A percentile compares a stretch with the other conserved stretches of the same genome.
phyloP scores from a whole-genome alignment of 768 basidiomycete genomes.

The Xerocomellus amylosporus region DNA sequence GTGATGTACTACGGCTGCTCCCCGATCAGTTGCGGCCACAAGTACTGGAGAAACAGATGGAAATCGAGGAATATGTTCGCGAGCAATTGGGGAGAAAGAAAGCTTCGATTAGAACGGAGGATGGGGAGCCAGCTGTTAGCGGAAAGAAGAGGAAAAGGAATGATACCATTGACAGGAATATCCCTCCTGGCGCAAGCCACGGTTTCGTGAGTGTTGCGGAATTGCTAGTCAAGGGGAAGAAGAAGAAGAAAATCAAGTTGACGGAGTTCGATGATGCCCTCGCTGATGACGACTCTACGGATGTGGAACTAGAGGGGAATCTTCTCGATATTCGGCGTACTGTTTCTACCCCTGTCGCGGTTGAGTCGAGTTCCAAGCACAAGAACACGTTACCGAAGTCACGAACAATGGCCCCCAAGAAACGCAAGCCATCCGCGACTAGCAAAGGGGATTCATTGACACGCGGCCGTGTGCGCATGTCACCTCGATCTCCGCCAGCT shows the following conservation, averaged over 20 bases:
- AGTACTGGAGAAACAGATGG: slow-evolving; percentile 78
- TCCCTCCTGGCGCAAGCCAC: slow-evolving; percentile 66
- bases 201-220: slow-evolving; percentile 72
- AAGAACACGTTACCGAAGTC: slow-evolving; percentile 45
- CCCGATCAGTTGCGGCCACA: slow-evolving; percentile 75
- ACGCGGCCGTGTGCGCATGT: slow-evolving; percentile 33
- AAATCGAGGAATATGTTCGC: slow-evolving; percentile 70
- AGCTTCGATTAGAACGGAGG: slow-evolving; percentile 18
- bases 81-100: slow-evolving; percentile 42
- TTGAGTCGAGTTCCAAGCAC: slow-evolving; percentile 31
- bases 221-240: slow-evolving; percentile 54
- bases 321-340: slow-evolving; percentile 49
- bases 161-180: slow-evolving; percentile 63
- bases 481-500: slow-evolving; percentile 9
- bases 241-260: slow-evolving; percentile 40
- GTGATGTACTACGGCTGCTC: slow-evolving; percentile 85
- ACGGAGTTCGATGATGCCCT: slow-evolving; percentile 48
- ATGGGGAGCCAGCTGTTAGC: slow-evolving; percentile 29
- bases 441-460: slow-evolving; percentile 30
- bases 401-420: slow-evolving; percentile 39
- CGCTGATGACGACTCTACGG: slow-evolving; percentile 65
- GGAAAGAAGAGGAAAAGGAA: slow-evolving; percentile 68
- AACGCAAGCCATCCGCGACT: slow-evolving; percentile 12
- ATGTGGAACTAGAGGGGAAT: slow-evolving; percentile 63
- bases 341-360: slow-evolving; percentile 42